phyloP scores from a whole-genome alignment of 139 green algal genomes.

The Picochlorum sp. region DNA sequence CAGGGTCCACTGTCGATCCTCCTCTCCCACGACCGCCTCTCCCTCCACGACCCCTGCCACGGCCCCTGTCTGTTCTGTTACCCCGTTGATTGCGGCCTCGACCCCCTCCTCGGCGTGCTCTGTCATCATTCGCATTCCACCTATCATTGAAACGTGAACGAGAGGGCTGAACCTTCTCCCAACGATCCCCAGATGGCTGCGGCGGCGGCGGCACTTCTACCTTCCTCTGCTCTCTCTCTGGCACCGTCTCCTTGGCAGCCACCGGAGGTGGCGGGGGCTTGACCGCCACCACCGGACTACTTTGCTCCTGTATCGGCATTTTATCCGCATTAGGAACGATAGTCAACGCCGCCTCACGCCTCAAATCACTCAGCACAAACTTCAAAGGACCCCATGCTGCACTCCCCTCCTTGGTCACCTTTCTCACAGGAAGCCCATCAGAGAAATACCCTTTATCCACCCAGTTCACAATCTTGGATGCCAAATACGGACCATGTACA shows the following conservation, averaged over 20 bases:
- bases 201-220: neutral
- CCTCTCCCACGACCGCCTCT: constrained; percentile 10
- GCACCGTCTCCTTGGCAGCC: neutral
- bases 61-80: neutral
- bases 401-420: constrained; percentile 8
- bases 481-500: constrained; percentile 24
- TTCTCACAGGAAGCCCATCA: constrained; percentile 13
- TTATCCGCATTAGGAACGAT: neutral
- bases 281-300: neutral
- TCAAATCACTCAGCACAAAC: constrained; percentile 17
- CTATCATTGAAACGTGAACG: neutral
- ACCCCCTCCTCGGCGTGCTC: neutral
- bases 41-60: constrained; percentile 4
- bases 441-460: constrained; percentile 14
- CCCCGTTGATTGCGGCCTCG: neutral
- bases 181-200: neutral
- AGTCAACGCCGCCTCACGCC: constrained; percentile 15
- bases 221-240: neutral
- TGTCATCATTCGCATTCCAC: neutral
- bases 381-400: constrained; percentile 15
- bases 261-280: neutral
- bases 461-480: constrained; percentile 30
- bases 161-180: neutral
- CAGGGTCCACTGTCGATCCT: neutral
- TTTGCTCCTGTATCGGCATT: neutral